Base-by-base conservation (phyloP, 148 eudicot genomes). In the Spergularia marina region DNA sequence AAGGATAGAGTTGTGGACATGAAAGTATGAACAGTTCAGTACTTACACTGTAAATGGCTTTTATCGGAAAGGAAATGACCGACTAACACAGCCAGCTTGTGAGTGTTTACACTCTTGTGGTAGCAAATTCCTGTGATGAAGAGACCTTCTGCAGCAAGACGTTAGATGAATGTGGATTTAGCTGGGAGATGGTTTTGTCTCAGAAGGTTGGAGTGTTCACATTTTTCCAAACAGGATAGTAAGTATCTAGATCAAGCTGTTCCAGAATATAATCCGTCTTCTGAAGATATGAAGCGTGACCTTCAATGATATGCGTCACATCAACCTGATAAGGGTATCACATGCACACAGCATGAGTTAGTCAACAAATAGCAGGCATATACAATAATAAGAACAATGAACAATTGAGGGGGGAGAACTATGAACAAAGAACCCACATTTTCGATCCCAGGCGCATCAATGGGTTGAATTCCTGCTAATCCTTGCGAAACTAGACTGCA, bases 381-480 rank as follows among this genome's bases (percentile, higher is more conserved):
- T 0, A 17, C 49, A 44, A 4, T 6, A 44, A 44, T 44, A 44
- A 44, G 49, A 44, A 44, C 49, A 44, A 44, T 1, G 49, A 44
- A 44, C 49, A 44, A 44, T 44, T 6, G 10, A 44, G 49, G 8
- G 49, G 40, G 58, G 49, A 52, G 17, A n/a, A 21, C 10, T 47
- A 34, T 18, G 15, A 11, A 71, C 11, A n/a, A 9, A 58, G 4
- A n/a, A 70, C 89, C 30, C 85, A 88, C 96, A 78, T 93, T 93
- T 79, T 93, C 93, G 65, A 93, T 89, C 65, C 96, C 98, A 68
- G 86, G 91, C 77, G 82, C 85, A 59, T 85, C 85, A 62, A 91
- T 83, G 21, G 93, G 90, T 79, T 93, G 96, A 77, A 93, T 86
- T 79, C 98, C 98, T 12, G 98, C 98, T 78, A 93, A 77, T 74